Evolutionary conservation across 1,284 basidiomycete genomes (phyloP).

Genomic region (Volvariella surrecta): DNA sequence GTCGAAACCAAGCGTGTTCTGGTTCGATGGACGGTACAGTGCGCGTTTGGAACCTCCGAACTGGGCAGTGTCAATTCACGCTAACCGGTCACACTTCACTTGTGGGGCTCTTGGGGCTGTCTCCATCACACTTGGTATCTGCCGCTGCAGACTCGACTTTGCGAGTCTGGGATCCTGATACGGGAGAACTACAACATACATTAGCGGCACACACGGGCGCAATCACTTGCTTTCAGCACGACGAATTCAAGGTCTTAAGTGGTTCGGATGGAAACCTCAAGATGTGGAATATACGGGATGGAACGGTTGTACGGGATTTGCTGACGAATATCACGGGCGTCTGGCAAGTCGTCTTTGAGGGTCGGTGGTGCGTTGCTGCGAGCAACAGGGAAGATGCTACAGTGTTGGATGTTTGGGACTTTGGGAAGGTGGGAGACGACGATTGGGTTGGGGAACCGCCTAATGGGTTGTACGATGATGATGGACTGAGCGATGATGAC

Average conservation of each 20-base stretch:
- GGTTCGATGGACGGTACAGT: constrained; percentile 97
- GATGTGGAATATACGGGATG: constrained; percentile 91
- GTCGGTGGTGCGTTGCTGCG: constrained; percentile 87
- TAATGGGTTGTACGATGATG: constrained; percentile 39
- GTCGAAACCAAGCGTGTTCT: constrained; percentile 82
- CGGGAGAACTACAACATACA: constrained; percentile 70
- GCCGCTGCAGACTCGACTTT: constrained; percentile 92
- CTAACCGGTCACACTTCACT: constrained; percentile 84
- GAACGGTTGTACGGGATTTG: constrained; percentile 77
- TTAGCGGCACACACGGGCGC: constrained; percentile 87
- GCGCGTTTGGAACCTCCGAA: constrained; percentile 83
- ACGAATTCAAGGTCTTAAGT: constrained; percentile 91
- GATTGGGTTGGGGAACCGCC: constrained; percentile 38
- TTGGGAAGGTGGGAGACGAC: constrained; percentile 49
- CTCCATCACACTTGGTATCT: constrained; percentile 82
- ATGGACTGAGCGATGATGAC: constrained; percentile 41
- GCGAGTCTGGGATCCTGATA: constrained; percentile 86
- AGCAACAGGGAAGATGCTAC: constrained; percentile 77
- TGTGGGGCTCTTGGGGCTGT: constrained; percentile 82
- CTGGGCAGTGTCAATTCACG: constrained; percentile 71
- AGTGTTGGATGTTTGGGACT: constrained; percentile 83
- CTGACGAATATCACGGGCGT: constrained; percentile 85
- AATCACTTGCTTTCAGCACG: constrained; percentile 96
- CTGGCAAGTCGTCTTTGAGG: constrained; percentile 94
- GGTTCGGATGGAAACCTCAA: constrained; percentile 94